Base-by-base conservation (phyloP, 1,284 basidiomycete species). In the Uromyces viciae-fabae region DNA sequence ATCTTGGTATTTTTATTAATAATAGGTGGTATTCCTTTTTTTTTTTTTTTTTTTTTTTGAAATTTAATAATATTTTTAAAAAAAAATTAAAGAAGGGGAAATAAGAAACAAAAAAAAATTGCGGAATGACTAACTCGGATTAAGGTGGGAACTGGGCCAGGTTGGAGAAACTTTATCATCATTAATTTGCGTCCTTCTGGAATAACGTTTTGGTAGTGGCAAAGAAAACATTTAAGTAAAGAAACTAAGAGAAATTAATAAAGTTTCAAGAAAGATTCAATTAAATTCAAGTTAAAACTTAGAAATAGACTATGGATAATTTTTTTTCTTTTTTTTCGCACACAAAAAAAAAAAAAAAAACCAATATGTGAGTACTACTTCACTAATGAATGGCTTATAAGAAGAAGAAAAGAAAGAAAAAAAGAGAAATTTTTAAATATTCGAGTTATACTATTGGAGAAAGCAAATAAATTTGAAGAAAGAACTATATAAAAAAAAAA, bases 281-380 rank as follows among this genome's bases (percentile, higher is more conserved):
- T 64, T 28, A 33, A 15, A 15, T 36, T 42, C 17, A 54, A 72
- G 7, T 2, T 31, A 38, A 28, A 33, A 19, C 9, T n/a, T n/a
- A n/a, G n/a, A n/a, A n/a, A n/a, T n/a, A n/a, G n/a, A n/a, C n/a
- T n/a, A n/a, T n/a, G n/a, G n/a, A n/a, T n/a, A 54, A 72, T 14
- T 25, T 31, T 52, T 28, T 31, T 72, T 72, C n/a, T n/a, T n/a
- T n/a, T n/a, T n/a, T n/a, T n/a, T n/a, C n/a, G n/a, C n/a, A n/a
- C n/a, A n/a, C n/a, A n/a, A n/a, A n/a, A n/a, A n/a, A n/a, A n/a
- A n/a, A n/a, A n/a, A n/a, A 54, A 42, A 72, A 72, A 49, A 11
- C 69, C 69, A 28, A 46, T 36, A 49, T 72, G 69, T 28, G 49
- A 52, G 69, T 46, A 38, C n/a, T 38, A 72, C 43, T 72, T 46